Evolutionary conservation across 2,329 filamentous ascomycete species (phyloP).

Genomic region (Ophiostoma sp.): DNA sequence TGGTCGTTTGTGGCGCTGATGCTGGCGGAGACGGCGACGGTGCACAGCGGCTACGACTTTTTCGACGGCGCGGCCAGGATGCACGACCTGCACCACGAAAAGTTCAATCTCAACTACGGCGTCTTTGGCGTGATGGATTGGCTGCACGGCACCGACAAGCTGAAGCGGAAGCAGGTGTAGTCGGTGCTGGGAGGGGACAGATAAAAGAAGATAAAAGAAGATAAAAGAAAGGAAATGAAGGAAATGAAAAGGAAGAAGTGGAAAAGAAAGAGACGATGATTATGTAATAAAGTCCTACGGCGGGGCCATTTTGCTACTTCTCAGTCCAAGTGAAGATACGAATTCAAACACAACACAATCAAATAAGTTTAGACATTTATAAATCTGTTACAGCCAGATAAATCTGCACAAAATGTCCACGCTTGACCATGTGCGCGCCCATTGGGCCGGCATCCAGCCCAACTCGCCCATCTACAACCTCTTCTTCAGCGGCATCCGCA

Average conservation of each 20-base stretch:
- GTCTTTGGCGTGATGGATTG: slow-evolving; percentile 48
- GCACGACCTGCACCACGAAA: slow-evolving; percentile 55
- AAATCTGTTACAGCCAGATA: not conserved
- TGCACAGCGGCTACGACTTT: slow-evolving; percentile 56
- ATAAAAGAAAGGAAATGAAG: not conserved
- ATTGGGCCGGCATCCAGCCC: slow-evolving; percentile 38
- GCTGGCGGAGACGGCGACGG: slow-evolving; percentile 47
- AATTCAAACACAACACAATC: not conserved
- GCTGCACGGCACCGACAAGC: slow-evolving; percentile 45
- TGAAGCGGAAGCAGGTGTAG: slow-evolving; percentile 10
- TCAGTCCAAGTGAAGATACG: not conserved
- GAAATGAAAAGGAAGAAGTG: not conserved
- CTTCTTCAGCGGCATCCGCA: slow-evolving; percentile 43
- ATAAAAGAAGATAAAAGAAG: not conserved
- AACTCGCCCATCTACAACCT: slow-evolving; percentile 52
- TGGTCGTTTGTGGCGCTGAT: slow-evolving; percentile 47
- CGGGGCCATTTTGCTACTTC: not conserved
- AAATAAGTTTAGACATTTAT: too few relatives aligned
- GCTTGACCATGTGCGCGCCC: slow-evolving; percentile 31
- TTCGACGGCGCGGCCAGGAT: slow-evolving; percentile 42
- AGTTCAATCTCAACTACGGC: slow-evolving; percentile 51
- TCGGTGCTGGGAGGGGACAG: not conserved
- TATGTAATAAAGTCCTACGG: slow-evolving; percentile 11
- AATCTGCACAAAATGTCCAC: not conserved
- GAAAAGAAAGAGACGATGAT: not conserved